phyloP scores from a whole-genome alignment of 805 yeast species.

The Myxozyma geophila region DNA sequence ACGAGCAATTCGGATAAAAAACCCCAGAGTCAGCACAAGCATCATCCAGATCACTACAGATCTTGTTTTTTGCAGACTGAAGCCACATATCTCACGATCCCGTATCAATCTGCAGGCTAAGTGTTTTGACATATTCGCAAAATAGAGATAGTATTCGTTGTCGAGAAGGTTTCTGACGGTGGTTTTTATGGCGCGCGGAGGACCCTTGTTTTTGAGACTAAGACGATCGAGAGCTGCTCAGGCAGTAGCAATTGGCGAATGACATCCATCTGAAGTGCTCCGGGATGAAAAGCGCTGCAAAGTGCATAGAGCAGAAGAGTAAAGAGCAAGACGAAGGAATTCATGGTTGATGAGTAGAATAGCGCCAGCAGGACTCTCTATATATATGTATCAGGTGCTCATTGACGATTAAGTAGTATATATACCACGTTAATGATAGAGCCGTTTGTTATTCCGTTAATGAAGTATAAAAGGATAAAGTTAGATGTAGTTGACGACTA shows the following conservation, averaged over 20 bases:
- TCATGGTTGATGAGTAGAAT: no score
- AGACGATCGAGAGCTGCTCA: conserved; percentile 1
- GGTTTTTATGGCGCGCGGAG: neutral
- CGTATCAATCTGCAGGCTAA: conserved; percentile 66
- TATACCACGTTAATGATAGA: no score
- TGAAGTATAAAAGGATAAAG: no score
- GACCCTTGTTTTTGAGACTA: neutral
- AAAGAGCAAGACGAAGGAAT: no score
- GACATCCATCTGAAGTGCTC: neutral
- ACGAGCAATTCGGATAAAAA: conserved; percentile 41
- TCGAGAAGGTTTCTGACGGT: conserved; percentile 18
- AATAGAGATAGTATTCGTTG: conserved; percentile 37
- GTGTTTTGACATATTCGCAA: conserved; percentile 46
- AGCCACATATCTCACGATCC: conserved; percentile 80
- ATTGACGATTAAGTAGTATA: no score
- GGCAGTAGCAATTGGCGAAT: no score
- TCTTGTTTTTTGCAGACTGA: conserved; percentile 17
- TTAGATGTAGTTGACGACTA: no score
- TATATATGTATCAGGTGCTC: no score
- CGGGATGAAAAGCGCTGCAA: neutral
- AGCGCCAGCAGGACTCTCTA: no score
- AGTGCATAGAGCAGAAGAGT: no score
- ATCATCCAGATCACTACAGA: conserved; percentile 37
- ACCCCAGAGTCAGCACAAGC: conserved; percentile 40
- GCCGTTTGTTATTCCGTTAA: no score